phyloP scores from a whole-genome alignment of 306 rosid species.

The Acacia crassicarpa region DNA sequence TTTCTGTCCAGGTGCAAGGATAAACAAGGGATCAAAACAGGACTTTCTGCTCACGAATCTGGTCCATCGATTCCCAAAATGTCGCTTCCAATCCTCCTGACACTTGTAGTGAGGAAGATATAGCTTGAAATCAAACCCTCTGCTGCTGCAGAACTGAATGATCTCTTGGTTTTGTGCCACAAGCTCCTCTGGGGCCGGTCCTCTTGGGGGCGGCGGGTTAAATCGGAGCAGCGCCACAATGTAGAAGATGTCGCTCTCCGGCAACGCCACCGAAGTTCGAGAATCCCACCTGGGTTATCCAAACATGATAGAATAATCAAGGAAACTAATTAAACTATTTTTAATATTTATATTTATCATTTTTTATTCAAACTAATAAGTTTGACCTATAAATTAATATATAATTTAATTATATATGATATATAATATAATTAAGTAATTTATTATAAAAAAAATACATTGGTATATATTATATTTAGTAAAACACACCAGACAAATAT shows the following conservation, averaged over 20 bases:
- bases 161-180: conserved; percentile 75
- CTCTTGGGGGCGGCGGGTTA: conserved; percentile 57
- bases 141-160: conserved; percentile 46
- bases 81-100: conserved; percentile 72
- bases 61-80: conserved; percentile 74
- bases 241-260: conserved; percentile 86
- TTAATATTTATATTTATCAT: too few species aligned
- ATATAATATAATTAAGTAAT: too few species aligned
- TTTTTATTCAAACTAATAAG: too few species aligned
- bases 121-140: conserved; percentile 67
- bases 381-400: too few species aligned
- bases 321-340: too few species aligned
- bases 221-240: conserved; percentile 77
- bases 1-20: conserved; percentile 89
- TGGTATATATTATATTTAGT: too few species aligned
- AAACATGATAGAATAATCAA: not conserved
- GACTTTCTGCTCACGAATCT: conserved; percentile 59
- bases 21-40: conserved; percentile 73
- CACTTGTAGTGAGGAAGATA: conserved; percentile 84
- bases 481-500: conserved; percentile 32
- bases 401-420: too few species aligned
- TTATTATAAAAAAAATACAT: not conserved
- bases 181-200: conserved; percentile 43
- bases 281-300: conserved; percentile 74
- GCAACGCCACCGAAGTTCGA: conserved; percentile 74